Base-by-base conservation (phyloP, 1,139 yeast genomes). In the Barnettozyma hawaiiensis region DNA sequence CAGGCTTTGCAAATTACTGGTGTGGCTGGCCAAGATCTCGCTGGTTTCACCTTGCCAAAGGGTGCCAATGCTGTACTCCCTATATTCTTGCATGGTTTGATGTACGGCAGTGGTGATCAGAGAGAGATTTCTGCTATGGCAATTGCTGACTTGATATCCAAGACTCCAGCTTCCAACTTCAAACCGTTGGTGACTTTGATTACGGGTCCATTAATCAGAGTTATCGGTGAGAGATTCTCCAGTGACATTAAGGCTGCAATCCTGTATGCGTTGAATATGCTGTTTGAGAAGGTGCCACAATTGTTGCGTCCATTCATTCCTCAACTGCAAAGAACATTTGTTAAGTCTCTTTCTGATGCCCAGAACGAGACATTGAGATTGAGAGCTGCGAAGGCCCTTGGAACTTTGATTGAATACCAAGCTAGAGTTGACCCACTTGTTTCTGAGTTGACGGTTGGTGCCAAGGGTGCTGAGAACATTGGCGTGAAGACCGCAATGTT, bases 151-250 rank as follows among this genome's bases (percentile, higher is more conserved):
- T 69, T 92, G 49, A 85, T 90, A 45, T 85, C 82, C 41, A 81
- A 89, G 59, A 86, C 97, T 0, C 95, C 96, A 28, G 79, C 94
- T 6, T 78, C 75, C 26, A 75, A 76, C 53, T 76, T 94, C 64
- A 85, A 81, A 62, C 87, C 96, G 32, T 85, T 82, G 64, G 96
- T 95, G 21, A 92, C 98, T 10, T 81, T 81, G 35, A 86, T 94
- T 52, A 90, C 97, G 29, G 99, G 99, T 66, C 98, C 98, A 38
- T 75, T 94, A 61, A 94, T 94, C 66, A 87, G 99, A 73, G 96
- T 90, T 45, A 86, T 92, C 61, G 98, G 99, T 57, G 99, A 94
- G 65, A 81, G 96, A 63, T 92, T 86, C 53, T 76, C 82, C 26
- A 75, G 95, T 49, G 95, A 87, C 53, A 86, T 92, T 57, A 92